phyloP scores from a whole-genome alignment of 2,329 filamentous ascomycete genomes.

The Chaetomiaceae sp. region DNA sequence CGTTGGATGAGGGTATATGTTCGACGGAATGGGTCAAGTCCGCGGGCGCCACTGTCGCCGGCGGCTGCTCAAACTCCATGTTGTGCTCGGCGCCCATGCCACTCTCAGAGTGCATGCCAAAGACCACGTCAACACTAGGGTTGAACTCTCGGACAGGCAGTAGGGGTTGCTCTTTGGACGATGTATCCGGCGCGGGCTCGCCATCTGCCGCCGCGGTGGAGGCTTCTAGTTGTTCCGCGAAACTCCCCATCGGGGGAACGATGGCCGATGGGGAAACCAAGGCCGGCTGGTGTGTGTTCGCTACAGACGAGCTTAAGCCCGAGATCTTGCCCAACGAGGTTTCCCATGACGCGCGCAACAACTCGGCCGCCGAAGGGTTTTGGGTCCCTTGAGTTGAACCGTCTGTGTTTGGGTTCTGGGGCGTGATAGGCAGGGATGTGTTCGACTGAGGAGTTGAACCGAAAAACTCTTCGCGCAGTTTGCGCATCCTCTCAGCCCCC shows the following conservation, averaged over 20 bases:
- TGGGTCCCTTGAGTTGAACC: background rate
- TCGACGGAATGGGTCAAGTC: constrained; percentile 20
- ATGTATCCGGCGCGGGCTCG: no score
- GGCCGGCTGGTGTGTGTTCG: background rate
- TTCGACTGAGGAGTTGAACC: background rate
- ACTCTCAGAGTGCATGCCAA: background rate
- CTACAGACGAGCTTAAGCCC: background rate
- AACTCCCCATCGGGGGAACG: constrained; percentile 5
- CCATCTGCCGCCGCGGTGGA: background rate
- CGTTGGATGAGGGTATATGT: background rate
- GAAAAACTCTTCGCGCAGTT: constrained; percentile 11
- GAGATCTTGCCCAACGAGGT: constrained; percentile 5
- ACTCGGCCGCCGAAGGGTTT: constrained; percentile 16
- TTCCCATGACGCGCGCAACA: constrained; percentile 9
- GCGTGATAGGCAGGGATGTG: background rate
- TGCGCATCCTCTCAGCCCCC: constrained; percentile 15
- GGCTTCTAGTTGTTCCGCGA: constrained; percentile 1
- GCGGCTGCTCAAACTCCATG: constrained; percentile 14
- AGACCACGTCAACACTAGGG: background rate
- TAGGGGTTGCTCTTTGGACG: background rate
- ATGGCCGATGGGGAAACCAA: constrained; percentile 14
- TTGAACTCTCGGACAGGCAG: constrained; percentile 1
- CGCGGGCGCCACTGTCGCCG: constrained; percentile 22
- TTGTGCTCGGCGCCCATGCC: background rate
- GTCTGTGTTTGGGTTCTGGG: background rate